Evolutionary conservation across 2,329 filamentous ascomycete genomes (phyloP), one percentile per base, ranked within the genome.

Genomic region (Nemania serpens): DNA sequence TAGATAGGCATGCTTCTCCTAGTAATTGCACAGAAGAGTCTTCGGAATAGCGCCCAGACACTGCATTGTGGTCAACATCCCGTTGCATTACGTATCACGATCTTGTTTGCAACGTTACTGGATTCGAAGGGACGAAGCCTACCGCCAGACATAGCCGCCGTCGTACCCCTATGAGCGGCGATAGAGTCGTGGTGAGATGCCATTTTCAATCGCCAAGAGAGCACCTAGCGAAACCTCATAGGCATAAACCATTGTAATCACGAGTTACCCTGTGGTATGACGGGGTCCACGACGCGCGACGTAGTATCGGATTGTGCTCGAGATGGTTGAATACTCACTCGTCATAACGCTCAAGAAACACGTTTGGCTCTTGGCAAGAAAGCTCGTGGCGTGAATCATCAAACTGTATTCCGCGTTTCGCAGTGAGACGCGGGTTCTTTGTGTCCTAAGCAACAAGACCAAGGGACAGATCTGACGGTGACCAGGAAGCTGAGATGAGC

Each of bases 81-180:
- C 49, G 63, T 66, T 61, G 61, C 63, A 66, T 66, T 39, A 46
- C 39, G 37, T 42, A 56, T 51, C 55, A 43, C 45, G 53, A 22
- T 48, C 46, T 41, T 58, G 12, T 43, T 66, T 66, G 63, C 63
- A 66, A 66, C 58, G 63, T 66, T 66, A 64, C 63, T 41, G 42
- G 33, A 18, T 59, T 15, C 10, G 50, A 55, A 47, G 51, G 7
- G 29, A 60, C 50, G 54, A 58, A 50, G 49, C 22, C 56, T 33
- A 36, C 25, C 18, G 4, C 17, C 52, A 48, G 34, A 48, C 45
- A 22, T 36, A n/a, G 17, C 10, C 47, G 10, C 53, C 15, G 2
- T 11, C 10, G 17, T 37, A 22, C 25, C 17, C 17, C 48, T 13
- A 33, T 39, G n/a, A 15, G 33, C 22, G n/a, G 49, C 37, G 46